These are phyloP conservation scores for Saccharomycopsis phalli DNA, from an alignment of 1,139 yeast genomes.

Conservation along the genomic window DNA sequence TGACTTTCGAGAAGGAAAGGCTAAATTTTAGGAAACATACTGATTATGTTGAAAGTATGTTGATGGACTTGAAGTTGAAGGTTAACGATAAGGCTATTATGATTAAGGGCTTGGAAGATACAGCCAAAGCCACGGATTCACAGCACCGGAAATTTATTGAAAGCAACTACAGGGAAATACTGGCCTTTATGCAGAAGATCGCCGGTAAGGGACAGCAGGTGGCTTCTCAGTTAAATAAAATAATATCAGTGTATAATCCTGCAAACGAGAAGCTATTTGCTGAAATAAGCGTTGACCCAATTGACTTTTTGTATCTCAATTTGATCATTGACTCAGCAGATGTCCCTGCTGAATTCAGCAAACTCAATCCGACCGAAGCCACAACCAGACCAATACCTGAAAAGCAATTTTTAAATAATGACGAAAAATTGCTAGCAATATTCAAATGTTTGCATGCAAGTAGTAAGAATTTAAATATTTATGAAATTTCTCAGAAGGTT, in stretches of 20 bases:
- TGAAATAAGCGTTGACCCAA: conserved; percentile 18
- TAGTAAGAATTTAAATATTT: conserved; percentile 10
- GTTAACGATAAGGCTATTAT: background rate
- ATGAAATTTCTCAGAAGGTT: conserved; percentile 3
- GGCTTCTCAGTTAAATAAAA: too few relatives aligned
- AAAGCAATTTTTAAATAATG: background rate
- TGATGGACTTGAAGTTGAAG: conserved; percentile 1
- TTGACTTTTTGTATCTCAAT: conserved; percentile 18
- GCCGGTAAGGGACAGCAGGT: too few relatives aligned
- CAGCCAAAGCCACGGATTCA: background rate
- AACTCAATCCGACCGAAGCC: background rate
- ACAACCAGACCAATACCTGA: conserved; percentile 11
- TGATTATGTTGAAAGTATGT: background rate
- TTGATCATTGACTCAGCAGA: conserved; percentile 3
- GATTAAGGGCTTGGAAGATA: background rate
- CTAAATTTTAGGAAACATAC: background rate
- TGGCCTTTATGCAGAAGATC: too few relatives aligned
- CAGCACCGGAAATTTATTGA: too few relatives aligned
- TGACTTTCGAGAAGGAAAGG: too few relatives aligned
- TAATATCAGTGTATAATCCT: too few relatives aligned
- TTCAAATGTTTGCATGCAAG: conserved; percentile 8
- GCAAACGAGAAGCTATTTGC: conserved; percentile 6
- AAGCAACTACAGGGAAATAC: too few relatives aligned
- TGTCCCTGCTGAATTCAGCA: conserved; percentile 3
- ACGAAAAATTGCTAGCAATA: conserved; percentile 2